Evolutionary conservation across 352 stramenopile species (phyloP).

Genomic region (Phytophthora crassamura): DNA sequence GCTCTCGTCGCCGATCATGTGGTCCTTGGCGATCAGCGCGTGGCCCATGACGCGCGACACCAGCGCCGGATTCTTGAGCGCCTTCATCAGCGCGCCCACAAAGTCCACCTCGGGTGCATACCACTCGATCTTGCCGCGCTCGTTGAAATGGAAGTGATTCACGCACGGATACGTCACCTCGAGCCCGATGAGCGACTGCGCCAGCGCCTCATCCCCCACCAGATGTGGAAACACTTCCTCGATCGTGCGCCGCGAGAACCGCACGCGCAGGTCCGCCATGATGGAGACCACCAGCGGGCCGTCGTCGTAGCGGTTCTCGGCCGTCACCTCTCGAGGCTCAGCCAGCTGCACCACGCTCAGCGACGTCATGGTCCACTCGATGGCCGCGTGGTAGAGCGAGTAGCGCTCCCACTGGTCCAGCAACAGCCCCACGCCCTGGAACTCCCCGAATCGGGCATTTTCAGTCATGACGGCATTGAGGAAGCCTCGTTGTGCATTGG

Average conservation of each 20-base stretch:
- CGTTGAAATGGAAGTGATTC: constrained; percentile 56
- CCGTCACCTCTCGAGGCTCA: constrained; percentile 11
- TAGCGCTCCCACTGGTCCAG: constrained; percentile 67
- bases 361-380: constrained; percentile 57
- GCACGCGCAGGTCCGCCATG: constrained; percentile 41
- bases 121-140: constrained; percentile 47
- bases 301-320: constrained; percentile 38
- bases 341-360: constrained; percentile 40
- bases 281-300: constrained; percentile 37
- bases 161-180: constrained; percentile 52
- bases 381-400: constrained; percentile 48
- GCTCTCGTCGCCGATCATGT: constrained; percentile 50
- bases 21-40: constrained; percentile 48
- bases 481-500: constrained; percentile 41
- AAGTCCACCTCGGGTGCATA: constrained; percentile 56
- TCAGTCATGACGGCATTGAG: constrained; percentile 46
- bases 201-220: constrained; percentile 37
- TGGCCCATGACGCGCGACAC: constrained; percentile 42
- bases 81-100: constrained; percentile 34
- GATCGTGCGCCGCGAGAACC: constrained; percentile 58
- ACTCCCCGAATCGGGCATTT: constrained; percentile 52
- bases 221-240: constrained; percentile 60
- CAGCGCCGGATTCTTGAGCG: constrained; percentile 34
- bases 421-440: constrained; percentile 45
- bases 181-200: constrained; percentile 49